Evolutionary conservation across 305 asterid genomes (phyloP).

Genomic region (Stenogyne calaminthoides): DNA sequence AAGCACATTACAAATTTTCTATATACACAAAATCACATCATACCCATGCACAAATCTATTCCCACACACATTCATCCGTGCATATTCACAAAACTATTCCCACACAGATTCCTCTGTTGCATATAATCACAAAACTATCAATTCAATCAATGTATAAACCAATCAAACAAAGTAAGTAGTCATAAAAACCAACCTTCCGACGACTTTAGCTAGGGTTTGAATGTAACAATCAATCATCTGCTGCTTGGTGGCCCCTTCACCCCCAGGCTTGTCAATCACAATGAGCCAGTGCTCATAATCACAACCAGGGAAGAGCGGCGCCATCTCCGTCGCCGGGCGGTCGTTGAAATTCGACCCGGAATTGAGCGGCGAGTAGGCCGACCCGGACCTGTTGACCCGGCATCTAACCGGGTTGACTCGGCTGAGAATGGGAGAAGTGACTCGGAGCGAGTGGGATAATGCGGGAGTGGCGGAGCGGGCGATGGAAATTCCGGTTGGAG

Average conservation of each 20-base stretch:
- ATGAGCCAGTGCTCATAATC: slow-evolving; percentile 99
- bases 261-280: slow-evolving; percentile 98
- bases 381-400: slow-evolving; percentile 72
- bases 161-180: neutral
- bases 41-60: neutral
- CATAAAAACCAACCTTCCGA: slow-evolving; percentile 66
- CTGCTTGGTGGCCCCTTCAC: slow-evolving; percentile 89
- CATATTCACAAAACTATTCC: no score
- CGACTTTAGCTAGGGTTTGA: slow-evolving; percentile 77
- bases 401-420: slow-evolving; percentile 58
- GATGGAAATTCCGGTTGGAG: slow-evolving; percentile 26
- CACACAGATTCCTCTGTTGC: no score
- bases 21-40: neutral
- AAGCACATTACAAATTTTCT: neutral
- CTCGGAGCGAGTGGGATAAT: slow-evolving; percentile 50
- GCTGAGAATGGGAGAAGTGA: slow-evolving; percentile 30
- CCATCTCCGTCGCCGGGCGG: slow-evolving; percentile 96
- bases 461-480: slow-evolving; percentile 42
- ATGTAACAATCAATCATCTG: slow-evolving; percentile 94
- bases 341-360: slow-evolving; percentile 75
- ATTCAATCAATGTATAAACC: neutral
- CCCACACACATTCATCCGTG: neutral
- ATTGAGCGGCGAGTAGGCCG: slow-evolving; percentile 81
- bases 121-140: no score
- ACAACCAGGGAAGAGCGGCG: slow-evolving; percentile 97